Evolutionary conservation across 2,329 filamentous ascomycete genomes (phyloP), one percentile per base, ranked within the genome.

Genomic region (Curvularia spicifera): DNA sequence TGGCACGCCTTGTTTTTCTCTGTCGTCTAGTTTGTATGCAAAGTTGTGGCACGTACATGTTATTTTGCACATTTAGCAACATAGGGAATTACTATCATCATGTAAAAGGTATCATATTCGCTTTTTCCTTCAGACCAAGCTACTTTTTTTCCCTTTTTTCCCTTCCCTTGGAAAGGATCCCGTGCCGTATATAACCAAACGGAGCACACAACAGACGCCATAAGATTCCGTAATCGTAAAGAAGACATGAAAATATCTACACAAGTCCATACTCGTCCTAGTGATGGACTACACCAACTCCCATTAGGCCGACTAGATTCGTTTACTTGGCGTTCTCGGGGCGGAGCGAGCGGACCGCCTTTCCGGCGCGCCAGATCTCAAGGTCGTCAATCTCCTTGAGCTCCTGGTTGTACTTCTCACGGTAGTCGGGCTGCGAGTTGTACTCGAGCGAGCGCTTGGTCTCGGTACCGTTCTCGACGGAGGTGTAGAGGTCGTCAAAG

Each of bases 311-410:
- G n/a, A 44, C 29, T 24, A 51, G 7, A 43, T 20, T 47, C 45
- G 52, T 59, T 53, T 76, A 74, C 63, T 77, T 74, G 54, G 65
- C 53, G 67, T 77, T 78, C 72, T 78, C 76, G 42, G 76, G 76
- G 53, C 76, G 73, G 53, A 78, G 73, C 31, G 65, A 71, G 69
- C 94, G 90, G 75, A 99, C 95, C 73, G 95, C 91, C 89, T 97
- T 98, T 81, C 95, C 95, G 68, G 95, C 95, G 77, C 91, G 88
- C 95, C 95, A 99, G 88, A 99, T 99, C 88, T 99, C 95, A 76
- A 99, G 84, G 78, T 93, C 87, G 76, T 94, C 91, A 84, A 99
- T 98, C 85, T 98, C 95, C 84, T 97, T 85, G 89, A 99, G 91
- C 90, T 99, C 95, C 78, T 91, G 87, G 88, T 97, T 93, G 82